phyloP scores from a whole-genome alignment of 1,284 basidiomycete species.

The Boletus calvinii region DNA sequence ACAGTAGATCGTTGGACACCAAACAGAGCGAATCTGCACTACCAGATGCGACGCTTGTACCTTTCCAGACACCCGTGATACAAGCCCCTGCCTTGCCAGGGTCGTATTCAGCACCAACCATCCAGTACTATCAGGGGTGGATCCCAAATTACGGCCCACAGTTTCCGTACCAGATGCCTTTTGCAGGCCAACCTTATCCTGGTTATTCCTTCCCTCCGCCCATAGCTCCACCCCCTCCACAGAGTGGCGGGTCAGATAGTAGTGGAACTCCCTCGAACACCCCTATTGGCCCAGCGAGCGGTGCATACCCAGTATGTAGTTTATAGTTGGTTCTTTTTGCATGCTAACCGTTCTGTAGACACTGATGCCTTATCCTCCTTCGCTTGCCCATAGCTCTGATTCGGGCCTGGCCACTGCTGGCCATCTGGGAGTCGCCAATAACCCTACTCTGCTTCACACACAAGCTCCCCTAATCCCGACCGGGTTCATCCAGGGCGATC shows the following conservation, averaged over 20 bases:
- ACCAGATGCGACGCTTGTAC: slow-evolving; percentile 19
- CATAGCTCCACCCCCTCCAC: slow-evolving; percentile 29
- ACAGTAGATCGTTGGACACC: not conserved
- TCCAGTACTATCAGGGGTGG: slow-evolving; percentile 58
- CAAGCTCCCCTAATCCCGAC: slow-evolving; percentile 64
- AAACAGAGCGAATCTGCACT: slow-evolving; percentile 12
- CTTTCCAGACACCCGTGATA: slow-evolving; percentile 20
- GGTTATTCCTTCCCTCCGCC: slow-evolving; percentile 40
- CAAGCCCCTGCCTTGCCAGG: slow-evolving; percentile 35
- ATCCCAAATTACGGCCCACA: slow-evolving; percentile 50
- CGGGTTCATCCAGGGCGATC: slow-evolving; percentile 70
- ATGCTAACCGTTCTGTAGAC: slow-evolving; percentile 30
- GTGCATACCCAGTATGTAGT: slow-evolving; percentile 46
- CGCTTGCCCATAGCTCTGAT: slow-evolving; percentile 30
- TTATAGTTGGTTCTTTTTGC: not conserved
- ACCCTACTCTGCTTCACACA: slow-evolving; percentile 29
- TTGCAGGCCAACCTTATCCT: slow-evolving; percentile 45
- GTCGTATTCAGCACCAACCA: slow-evolving; percentile 40
- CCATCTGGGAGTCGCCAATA: slow-evolving; percentile 22
- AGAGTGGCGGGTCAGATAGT: slow-evolving; percentile 40
- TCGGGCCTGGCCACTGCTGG: slow-evolving; percentile 25
- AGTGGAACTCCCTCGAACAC: slow-evolving; percentile 33
- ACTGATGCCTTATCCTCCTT: slow-evolving; percentile 47
- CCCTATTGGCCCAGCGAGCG: slow-evolving; percentile 38
- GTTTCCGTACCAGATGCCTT: slow-evolving; percentile 52